Percentiles rank a stretch among this genome's conserved stretches.
These are phyloP conservation scores for Pseudocercospora eumusae DNA, from an alignment of 2,329 filamentous ascomycete species.

Conservation along the genomic window DNA sequence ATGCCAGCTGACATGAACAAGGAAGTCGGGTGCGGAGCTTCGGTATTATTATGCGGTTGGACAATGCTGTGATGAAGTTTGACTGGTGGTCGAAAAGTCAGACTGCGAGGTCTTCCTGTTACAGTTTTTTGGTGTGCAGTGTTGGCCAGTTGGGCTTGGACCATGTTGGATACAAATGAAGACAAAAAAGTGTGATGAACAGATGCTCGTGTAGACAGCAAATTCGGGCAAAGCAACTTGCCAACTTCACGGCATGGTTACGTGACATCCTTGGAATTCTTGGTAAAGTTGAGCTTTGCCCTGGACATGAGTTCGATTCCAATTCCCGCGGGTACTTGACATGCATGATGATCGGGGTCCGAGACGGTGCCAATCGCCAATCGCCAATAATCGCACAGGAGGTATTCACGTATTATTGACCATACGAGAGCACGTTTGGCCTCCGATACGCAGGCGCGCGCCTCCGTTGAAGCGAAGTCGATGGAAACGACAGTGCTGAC, in stretches of 20 bases:
- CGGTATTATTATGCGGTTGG: too few species aligned
- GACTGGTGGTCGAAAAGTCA: not conserved
- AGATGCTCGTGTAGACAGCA: not conserved
- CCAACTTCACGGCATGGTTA: not conserved
- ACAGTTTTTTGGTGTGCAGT: not conserved
- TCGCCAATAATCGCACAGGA: conserved; percentile 1
- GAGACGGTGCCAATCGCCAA: too few species aligned
- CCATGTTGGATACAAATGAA: not conserved
- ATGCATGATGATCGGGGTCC: conserved; percentile 7
- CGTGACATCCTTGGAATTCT: not conserved
- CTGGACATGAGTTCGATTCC: conserved; percentile 4
- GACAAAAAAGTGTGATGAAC: not conserved
- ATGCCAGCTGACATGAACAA: too few species aligned
- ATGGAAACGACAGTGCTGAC: not conserved
- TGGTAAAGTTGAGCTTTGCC: not conserved
- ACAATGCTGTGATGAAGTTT: not conserved
- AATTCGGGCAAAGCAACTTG: not conserved
- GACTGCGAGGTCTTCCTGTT: not conserved
- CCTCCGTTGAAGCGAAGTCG: not conserved
- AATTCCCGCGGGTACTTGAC: conserved; percentile 1
- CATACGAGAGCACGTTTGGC: not conserved
- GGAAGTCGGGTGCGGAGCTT: too few species aligned
- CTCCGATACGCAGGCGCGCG: not conserved
- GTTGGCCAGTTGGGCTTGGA: not conserved
- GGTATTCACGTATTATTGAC: not conserved